Conservation (phyloP, 768 basidiomycete genomes). For the Lactifluus volemus region DNA sequence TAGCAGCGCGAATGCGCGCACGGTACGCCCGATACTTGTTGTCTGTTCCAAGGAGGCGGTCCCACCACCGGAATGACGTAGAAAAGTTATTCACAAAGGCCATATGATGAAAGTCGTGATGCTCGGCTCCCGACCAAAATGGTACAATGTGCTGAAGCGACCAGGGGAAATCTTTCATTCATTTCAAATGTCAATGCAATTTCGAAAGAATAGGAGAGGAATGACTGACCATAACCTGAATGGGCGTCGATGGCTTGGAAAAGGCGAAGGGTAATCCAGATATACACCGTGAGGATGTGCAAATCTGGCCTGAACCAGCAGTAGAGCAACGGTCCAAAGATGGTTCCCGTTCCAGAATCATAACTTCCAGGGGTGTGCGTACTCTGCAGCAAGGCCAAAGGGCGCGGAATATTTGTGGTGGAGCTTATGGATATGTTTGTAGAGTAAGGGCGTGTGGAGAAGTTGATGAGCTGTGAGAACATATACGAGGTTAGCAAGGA, state of each 20-base stretch:
- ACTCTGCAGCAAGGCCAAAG: constrained; percentile 95
- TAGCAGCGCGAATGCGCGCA: constrained; percentile 52
- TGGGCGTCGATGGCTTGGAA: constrained; percentile 98
- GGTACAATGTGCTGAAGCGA: constrained; percentile 86
- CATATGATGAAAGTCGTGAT: constrained; percentile 99
- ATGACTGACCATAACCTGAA: constrained; percentile 73
- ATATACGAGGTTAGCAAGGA: background rate
- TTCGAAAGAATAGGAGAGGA: background rate
- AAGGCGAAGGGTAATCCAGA: constrained; percentile 89
- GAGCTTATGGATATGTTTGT: constrained; percentile 92
- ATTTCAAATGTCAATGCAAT: background rate
- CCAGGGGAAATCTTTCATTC: constrained; percentile 84
- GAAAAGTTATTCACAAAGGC: constrained; percentile 91
- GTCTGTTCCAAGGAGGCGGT: constrained; percentile 85
- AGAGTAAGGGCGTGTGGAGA: constrained; percentile 74
- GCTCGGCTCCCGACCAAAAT: constrained; percentile 96
- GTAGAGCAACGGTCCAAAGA: constrained; percentile 81
- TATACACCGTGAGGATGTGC: constrained; percentile 88
- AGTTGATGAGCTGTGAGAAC: constrained; percentile 65
- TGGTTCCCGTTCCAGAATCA: constrained; percentile 92
- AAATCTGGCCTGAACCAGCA: constrained; percentile 67
- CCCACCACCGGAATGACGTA: constrained; percentile 92
- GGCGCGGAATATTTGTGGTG: constrained; percentile 98
- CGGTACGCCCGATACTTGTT: constrained; percentile 80
- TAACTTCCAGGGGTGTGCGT: constrained; percentile 96